Evolutionary conservation across 139 green algal genomes (phyloP).

Genomic region (Dunaliella sp.): DNA sequence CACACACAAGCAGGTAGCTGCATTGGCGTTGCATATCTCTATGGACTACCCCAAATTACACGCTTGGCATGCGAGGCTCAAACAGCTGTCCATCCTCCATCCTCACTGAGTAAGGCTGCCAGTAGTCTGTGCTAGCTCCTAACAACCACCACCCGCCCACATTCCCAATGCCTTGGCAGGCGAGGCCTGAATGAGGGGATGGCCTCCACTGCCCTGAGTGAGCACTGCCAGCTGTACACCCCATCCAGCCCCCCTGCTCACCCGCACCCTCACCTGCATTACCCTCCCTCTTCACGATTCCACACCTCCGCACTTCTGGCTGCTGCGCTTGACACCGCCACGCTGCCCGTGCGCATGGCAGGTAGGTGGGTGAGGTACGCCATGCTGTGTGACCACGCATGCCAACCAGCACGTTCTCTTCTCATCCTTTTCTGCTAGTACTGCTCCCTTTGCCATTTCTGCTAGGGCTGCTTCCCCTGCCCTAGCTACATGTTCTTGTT

Average conservation of each 20-base stretch:
- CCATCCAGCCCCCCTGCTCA: constrained; percentile 20
- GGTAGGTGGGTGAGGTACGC: no score
- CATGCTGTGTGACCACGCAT: no score
- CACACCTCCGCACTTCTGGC: constrained; percentile 49
- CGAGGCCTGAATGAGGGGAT: constrained; percentile 36
- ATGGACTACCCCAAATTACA: not conserved
- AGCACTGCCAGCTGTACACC: constrained; percentile 43
- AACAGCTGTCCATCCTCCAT: constrained; percentile 33
- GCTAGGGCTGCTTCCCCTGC: no score
- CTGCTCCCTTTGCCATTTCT: no score
- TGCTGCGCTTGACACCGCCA: constrained; percentile 49
- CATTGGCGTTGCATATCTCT: no score
- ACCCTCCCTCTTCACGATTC: constrained; percentile 6
- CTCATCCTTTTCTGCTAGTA: no score
- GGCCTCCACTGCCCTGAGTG: constrained; percentile 20
- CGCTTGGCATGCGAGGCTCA: constrained; percentile 17
- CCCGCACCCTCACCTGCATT: constrained; percentile 23
- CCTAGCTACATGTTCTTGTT: no score
- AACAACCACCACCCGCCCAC: no score
- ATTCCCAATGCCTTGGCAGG: constrained; percentile 19
- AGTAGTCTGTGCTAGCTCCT: constrained; percentile 14
- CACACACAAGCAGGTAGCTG: no score
- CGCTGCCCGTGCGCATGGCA: constrained; percentile 42
- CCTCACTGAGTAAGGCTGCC: constrained; percentile 27
- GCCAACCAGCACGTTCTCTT: no score